These are phyloP conservation scores for Erodium trifolium DNA, from an alignment of 441 rosid species.

Conservation along the genomic window DNA sequence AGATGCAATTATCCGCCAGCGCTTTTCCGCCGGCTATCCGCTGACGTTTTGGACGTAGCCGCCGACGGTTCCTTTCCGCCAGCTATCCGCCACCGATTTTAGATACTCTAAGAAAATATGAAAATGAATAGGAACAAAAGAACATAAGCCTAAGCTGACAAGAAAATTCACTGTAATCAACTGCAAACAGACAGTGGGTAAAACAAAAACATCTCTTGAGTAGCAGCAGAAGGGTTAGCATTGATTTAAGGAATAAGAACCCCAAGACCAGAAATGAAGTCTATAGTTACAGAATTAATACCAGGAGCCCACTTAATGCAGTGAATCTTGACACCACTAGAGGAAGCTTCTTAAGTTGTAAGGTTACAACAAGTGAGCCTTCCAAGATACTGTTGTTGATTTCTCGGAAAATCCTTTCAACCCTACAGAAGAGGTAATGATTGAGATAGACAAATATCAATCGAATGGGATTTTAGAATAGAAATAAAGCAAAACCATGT, in stretches of 20 bases:
- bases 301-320: conserved; percentile 96
- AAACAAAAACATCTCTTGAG: conserved; percentile 9
- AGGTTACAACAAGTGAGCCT: conserved; percentile 66
- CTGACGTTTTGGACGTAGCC: no score
- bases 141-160: background rate
- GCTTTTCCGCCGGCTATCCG: no score
- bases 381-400: conserved; percentile 61
- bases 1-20: no score
- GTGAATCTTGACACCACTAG: conserved; percentile 77
- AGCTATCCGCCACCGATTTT: no score
- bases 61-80: no score
- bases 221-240: background rate
- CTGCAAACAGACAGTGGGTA: conserved; percentile 15
- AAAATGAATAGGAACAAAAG: background rate
- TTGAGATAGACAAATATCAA: background rate
- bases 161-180: conserved; percentile 15
- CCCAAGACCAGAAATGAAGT: background rate
- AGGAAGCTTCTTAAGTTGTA: conserved; percentile 72
- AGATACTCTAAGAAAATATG: background rate
- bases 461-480: background rate
- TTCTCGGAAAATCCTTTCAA: conserved; percentile 84
- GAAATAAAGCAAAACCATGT: conserved; percentile 8
- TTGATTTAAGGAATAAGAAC: conserved; percentile 12
- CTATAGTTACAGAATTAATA: conserved; percentile 26
- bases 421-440: conserved; percentile 47